Conservation (phyloP, 192 early-diverging fungal species). For the Physocladia obscura region DNA sequence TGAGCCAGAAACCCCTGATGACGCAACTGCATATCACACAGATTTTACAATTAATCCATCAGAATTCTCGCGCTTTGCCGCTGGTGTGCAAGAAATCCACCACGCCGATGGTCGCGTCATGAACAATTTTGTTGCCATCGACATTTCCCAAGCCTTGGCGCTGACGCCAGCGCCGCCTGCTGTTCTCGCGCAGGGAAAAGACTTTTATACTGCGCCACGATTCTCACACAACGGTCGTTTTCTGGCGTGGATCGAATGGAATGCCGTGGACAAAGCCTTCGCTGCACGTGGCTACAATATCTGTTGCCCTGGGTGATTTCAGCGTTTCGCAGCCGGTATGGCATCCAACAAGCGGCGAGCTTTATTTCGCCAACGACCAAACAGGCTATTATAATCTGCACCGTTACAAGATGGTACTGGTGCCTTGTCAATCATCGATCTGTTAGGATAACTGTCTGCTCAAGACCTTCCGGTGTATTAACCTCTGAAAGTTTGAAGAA, state of each 20-base stretch:
- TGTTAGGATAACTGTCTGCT: too few species aligned
- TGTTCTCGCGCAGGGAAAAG: constrained; percentile 54
- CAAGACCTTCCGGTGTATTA: too few species aligned
- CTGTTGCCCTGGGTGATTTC: constrained; percentile 41
- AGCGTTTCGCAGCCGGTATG: constrained; percentile 66
- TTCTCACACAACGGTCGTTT: constrained; percentile 47
- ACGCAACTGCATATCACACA: constrained; percentile 54
- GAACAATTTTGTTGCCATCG: constrained; percentile 58
- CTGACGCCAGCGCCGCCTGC: neutral
- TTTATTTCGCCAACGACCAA: constrained; percentile 70
- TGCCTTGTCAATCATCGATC: too few species aligned
- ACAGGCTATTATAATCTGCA: constrained; percentile 75
- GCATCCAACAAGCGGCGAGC: constrained; percentile 35
- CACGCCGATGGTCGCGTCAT: constrained; percentile 57
- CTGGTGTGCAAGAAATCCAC: constrained; percentile 74
- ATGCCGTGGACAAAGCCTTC: constrained; percentile 80
- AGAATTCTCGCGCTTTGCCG: constrained; percentile 50
- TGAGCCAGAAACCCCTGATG: constrained; percentile 38
- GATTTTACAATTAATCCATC: constrained; percentile 61
- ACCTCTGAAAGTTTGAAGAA: too few species aligned
- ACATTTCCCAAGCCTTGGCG: constrained; percentile 33
- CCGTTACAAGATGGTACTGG: too few species aligned
- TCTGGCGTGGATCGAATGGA: constrained; percentile 69
- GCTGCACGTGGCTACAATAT: constrained; percentile 44
- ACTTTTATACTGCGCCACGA: constrained; percentile 69